Evolutionary conservation across 192 early-diverging fungal species (phyloP).

Genomic region (Backusella sp.): DNA sequence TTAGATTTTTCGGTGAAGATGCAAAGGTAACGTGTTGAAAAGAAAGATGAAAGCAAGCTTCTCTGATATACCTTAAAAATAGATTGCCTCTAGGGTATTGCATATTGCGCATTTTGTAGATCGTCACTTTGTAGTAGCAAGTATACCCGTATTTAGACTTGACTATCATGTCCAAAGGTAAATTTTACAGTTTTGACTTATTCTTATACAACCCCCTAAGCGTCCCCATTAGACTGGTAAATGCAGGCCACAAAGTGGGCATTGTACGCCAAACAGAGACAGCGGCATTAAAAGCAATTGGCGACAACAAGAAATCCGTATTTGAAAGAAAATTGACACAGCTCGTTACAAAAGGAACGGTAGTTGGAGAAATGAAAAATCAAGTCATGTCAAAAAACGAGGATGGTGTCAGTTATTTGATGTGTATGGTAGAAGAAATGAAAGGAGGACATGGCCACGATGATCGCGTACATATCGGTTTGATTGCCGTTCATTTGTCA

Average conservation of each 20-base stretch:
- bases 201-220: not conserved
- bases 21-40: conserved; percentile 54
- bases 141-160: conserved; percentile 77
- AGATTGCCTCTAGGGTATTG: conserved; percentile 72
- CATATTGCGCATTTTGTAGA: conserved; percentile 80
- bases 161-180: conserved; percentile 78
- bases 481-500: conserved; percentile 58
- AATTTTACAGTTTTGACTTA: too few relatives aligned
- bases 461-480: conserved; percentile 45
- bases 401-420: conserved; percentile 41
- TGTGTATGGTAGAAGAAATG: conserved; percentile 48
- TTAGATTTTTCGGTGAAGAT: conserved; percentile 88
- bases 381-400: conserved; percentile 33
- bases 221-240: conserved; percentile 56
- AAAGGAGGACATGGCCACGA: conserved; percentile 41
- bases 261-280: conserved; percentile 83
- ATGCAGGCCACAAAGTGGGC: conserved; percentile 84
- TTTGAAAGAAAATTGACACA: conserved; percentile 67
- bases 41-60: not conserved
- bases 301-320: conserved; percentile 63
- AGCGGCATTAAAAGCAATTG: conserved; percentile 78
- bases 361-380: conserved; percentile 41
- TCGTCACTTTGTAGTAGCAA: conserved; percentile 77
- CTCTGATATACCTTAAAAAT: not conserved
- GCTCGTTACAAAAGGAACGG: conserved; percentile 68